Base-by-base conservation (phyloP, 169 alveolate species). In the Plasmodium inui region DNA sequence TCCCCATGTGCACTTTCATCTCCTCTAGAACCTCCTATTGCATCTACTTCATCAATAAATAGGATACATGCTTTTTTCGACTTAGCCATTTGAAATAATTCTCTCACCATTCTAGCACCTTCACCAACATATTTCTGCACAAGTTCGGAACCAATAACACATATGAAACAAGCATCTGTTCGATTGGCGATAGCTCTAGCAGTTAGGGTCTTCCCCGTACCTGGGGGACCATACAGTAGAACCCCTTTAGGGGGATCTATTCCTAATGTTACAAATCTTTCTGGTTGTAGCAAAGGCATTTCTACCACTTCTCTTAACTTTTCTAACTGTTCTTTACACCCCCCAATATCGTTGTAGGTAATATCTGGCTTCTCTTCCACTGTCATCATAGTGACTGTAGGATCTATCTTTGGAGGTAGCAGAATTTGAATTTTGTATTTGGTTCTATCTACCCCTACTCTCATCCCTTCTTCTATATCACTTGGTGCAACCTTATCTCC, bases 191-290 rank as follows among this genome's bases (percentile, higher is more conserved):
- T 99, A 2, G 99, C 99, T 84, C 99, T 97, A 4, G 99, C 99
- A 8, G 99, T 97, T 70, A 99, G 95, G 9, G 99, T 99, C 88
- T 98, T 98, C 30, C 99, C 99, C 50, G 97, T 95, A 17, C 97
- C 97, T 41, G 99, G 99, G 17, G 99, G 99, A 10, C 99, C 99
- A 96, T 98, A 99, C 17, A 98, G 96, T 85, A 99, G 96, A 32
- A 99, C 99, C 28, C 99, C 99, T 95, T 99, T 99, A 14, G 99
- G 99, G 7, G 99, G 99, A 93, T 99, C 99, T 80, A 99, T 99
- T 79, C 99, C 99, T 41, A 99, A 95, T 34, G 99, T 97, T 72
- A 98, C 99, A 92, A 99, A 99, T 41, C 99, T 96, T 96, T 99
- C 99, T 1, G 99, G 99, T 81, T 98, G 98, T 80, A 99, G 97